Base-by-base conservation (phyloP, 441 rosid genomes). In the Pelargonium fulgidum region DNA sequence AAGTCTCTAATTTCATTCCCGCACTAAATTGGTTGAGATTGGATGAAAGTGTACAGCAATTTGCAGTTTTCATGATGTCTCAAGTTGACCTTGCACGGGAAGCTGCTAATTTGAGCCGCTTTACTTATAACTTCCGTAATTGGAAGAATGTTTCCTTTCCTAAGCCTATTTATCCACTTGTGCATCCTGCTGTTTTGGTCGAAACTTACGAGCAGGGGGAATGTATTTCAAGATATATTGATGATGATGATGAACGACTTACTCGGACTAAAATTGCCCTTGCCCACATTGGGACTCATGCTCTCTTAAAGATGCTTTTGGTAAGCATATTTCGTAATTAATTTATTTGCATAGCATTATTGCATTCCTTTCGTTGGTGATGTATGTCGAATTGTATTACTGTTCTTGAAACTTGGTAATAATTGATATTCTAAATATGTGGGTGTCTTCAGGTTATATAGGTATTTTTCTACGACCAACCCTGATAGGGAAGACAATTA, bases 61-160 rank as follows among this genome's bases (percentile, higher is more conserved):
- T 96, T 79, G 92, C 90, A 50, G 97, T 91, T 73, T 96, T 89
- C 78, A 96, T 92, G 99, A 76, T 96, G 90, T 96, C 99, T 73
- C 99, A 96, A 83, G 99, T 96, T 73, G 99, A 96, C 76, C 97
- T 96, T 68, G 98, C 99, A 0, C 88, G 99, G 82, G 99, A 96
- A 83, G 99, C 98, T 82, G 92, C 98, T 47, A 97, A 93, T 79
- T 83, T 96, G 82, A 93, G 89, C 81, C 92, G 97, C 64, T 96
- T 96, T 73, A 90, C 88, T 67, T 93, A 92, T 70, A 96, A 96
- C 73, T 96, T 96, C 81, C 87, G 96, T 17, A 85, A 86, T 65
- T 96, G 98, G 98, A 92, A 86, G 78, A 89, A 96, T 84, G 99
- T 96, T 68, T 96, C 99, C 68, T 96, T 92, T 74, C 99, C 99